These are phyloP conservation scores for Paecilomyces variotii DNA, from an alignment of 2,329 filamentous ascomycete species.

Conservation along the genomic window DNA sequence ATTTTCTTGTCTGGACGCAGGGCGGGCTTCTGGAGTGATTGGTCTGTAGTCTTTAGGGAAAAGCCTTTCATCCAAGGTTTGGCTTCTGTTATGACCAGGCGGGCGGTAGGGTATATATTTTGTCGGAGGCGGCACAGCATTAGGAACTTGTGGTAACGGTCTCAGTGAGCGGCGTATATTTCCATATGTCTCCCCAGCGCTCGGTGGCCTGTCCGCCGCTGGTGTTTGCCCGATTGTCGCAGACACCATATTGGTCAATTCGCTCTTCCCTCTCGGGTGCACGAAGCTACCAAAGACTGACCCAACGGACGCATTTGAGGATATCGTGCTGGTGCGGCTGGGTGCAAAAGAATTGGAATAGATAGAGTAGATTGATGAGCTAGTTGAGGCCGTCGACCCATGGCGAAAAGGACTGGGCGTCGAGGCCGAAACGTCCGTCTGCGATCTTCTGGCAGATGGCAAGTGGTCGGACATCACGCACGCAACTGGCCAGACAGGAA, in stretches of 20 bases:
- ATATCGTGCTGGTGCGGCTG: conserved; percentile 61
- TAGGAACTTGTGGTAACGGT: conserved; percentile 61
- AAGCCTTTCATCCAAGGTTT: conserved; percentile 54
- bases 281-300: conserved; percentile 39
- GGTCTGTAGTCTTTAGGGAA: conserved; percentile 25
- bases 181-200: conserved; percentile 59
- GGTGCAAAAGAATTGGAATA: conserved; percentile 42
- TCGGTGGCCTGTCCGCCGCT: conserved; percentile 20
- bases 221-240: conserved; percentile 14
- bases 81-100: conserved; percentile 44
- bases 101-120: conserved; percentile 24
- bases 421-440: conserved; percentile 34
- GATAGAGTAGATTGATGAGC: conserved; percentile 45
- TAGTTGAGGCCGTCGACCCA: conserved; percentile 48
- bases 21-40: conserved; percentile 23
- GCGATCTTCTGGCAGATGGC: conserved; percentile 27
- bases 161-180: conserved; percentile 69
- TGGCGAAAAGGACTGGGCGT: conserved; percentile 44
- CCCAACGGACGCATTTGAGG: conserved; percentile 61
- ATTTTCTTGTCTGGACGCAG: conserved; percentile 20
- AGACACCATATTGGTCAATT: conserved; percentile 52
- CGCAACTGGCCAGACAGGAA: conserved; percentile 18
- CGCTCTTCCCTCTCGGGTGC: conserved; percentile 70
- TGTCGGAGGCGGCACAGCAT: conserved; percentile 32
- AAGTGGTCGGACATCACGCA: conserved; percentile 34